Conservation (phyloP, 2,329 filamentous ascomycete genomes). For the Xylaria sp. region DNA sequence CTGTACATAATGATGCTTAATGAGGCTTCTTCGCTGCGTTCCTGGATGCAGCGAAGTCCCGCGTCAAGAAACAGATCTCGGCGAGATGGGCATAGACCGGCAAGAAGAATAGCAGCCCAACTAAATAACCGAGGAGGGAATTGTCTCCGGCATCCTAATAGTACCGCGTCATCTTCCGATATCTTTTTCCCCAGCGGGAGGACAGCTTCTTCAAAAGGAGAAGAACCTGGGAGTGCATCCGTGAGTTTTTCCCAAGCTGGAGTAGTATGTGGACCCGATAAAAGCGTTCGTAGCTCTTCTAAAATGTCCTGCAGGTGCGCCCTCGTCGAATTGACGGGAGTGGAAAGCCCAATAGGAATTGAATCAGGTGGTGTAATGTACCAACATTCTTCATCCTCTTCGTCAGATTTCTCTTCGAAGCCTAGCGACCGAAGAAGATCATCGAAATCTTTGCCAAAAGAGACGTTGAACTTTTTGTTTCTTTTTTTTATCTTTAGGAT, state of each 20-base stretch:
- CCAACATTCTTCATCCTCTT: conserved; percentile 54
- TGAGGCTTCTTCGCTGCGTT: conserved; percentile 42
- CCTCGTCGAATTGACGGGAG: conserved; percentile 49
- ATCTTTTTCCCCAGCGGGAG: conserved; percentile 5
- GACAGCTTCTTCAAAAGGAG: conserved; percentile 11
- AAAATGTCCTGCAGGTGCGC: conserved; percentile 45
- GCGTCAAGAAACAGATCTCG: conserved; percentile 43
- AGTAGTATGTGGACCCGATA: conserved; percentile 17
- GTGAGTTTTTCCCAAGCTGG: conserved; percentile 43
- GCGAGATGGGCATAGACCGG: conserved; percentile 40
- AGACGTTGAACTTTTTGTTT: conserved; percentile 65
- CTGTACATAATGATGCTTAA: conserved; percentile 44
- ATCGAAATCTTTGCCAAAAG: conserved; percentile 63
- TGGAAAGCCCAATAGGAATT: conserved; percentile 48
- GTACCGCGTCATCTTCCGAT: conserved; percentile 36
- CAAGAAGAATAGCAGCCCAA: conserved; percentile 46
- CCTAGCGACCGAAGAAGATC: conserved; percentile 60
- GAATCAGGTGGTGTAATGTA: conserved; percentile 49
- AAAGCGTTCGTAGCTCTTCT: conserved; percentile 41
- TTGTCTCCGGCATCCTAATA: conserved; percentile 45
- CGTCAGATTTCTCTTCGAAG: conserved; percentile 55
- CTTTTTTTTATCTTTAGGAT: conserved; percentile 62
- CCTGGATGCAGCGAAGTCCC: conserved; percentile 41
- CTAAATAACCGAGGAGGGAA: conserved; percentile 42
- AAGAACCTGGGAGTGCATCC: conserved; percentile 39